These are phyloP conservation scores for Triticum turgidum DNA, from an alignment of 176 grass and related monocot species.

Conservation along the genomic window DNA sequence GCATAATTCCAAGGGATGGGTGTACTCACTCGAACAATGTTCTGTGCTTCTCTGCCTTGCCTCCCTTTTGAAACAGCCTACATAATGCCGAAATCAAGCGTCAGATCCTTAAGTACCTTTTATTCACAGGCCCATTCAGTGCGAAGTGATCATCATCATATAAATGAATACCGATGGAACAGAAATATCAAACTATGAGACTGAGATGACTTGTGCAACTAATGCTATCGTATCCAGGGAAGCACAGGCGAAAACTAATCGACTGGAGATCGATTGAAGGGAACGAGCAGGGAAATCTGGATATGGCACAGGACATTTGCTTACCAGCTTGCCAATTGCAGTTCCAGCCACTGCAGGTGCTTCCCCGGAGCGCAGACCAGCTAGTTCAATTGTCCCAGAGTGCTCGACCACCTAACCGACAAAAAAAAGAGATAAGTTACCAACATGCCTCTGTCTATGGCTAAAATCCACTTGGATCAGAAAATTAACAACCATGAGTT, in stretches of 20 bases:
- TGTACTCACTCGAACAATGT: constrained; percentile 69
- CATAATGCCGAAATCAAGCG: background rate
- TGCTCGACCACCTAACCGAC: constrained; percentile 66
- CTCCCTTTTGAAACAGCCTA: constrained; percentile 87
- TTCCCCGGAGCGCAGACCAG: constrained; percentile 38
- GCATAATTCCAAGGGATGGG: background rate
- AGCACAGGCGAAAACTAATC: background rate
- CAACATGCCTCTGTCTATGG: background rate
- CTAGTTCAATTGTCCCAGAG: constrained; percentile 59
- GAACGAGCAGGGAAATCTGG: background rate
- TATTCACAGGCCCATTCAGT: background rate
- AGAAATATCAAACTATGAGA: background rate
- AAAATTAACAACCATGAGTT: background rate
- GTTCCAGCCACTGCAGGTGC: constrained; percentile 48
- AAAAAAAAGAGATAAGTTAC: constrained; percentile 16
- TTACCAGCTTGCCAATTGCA: constrained; percentile 67
- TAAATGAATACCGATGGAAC: background rate
- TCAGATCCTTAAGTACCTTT: constrained; percentile 17
- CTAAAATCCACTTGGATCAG: background rate
- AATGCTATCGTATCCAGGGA: background rate
- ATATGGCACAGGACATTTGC: background rate
- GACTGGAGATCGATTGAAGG: background rate
- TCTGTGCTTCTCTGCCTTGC: constrained; percentile 84
- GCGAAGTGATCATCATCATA: background rate
- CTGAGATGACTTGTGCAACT: background rate